A percentile compares a stretch with the other conserved stretches of the same genome.
These are phyloP conservation scores for Apodospora peruviana DNA, from an alignment of 495 filamentous ascomycete genomes.

Conservation along the genomic window DNA sequence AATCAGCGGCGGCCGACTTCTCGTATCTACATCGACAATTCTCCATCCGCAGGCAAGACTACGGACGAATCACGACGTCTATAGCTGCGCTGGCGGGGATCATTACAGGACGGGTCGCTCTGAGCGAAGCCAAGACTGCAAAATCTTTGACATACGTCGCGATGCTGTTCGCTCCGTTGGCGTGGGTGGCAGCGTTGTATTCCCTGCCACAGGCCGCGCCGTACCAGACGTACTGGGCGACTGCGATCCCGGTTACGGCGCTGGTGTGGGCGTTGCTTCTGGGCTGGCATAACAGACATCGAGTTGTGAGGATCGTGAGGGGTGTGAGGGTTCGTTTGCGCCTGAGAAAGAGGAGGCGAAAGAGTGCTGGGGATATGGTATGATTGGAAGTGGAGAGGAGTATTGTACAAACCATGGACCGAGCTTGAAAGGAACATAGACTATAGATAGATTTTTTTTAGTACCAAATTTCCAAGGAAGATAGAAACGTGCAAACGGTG, in stretches of 20 bases:
- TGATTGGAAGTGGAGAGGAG: no score
- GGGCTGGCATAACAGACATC: no score
- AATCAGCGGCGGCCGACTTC: not conserved
- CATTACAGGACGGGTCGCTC: not conserved
- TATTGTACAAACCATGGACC: no score
- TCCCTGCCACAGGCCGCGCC: not conserved
- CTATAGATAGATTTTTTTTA: no score
- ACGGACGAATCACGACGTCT: slow-evolving; percentile 1
- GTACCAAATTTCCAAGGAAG: no score
- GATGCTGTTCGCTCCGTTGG: not conserved
- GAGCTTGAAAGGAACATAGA: no score
- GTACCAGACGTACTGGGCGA: not conserved
- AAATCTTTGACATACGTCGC: not conserved
- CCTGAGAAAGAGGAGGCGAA: no score
- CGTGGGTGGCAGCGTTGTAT: not conserved
- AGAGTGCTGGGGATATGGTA: no score
- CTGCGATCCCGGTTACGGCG: not conserved
- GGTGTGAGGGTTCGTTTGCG: no score
- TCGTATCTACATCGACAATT: not conserved
- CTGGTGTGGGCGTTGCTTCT: no score
- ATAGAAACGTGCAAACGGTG: no score
- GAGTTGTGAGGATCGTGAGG: no score
- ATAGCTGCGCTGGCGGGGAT: slow-evolving; percentile 1
- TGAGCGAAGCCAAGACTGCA: not conserved
- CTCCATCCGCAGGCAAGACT: not conserved